These are phyloP conservation scores for Fonsecaea multimorphosa DNA, from an alignment of 2,329 filamentous ascomycete species.

Conservation along the genomic window DNA sequence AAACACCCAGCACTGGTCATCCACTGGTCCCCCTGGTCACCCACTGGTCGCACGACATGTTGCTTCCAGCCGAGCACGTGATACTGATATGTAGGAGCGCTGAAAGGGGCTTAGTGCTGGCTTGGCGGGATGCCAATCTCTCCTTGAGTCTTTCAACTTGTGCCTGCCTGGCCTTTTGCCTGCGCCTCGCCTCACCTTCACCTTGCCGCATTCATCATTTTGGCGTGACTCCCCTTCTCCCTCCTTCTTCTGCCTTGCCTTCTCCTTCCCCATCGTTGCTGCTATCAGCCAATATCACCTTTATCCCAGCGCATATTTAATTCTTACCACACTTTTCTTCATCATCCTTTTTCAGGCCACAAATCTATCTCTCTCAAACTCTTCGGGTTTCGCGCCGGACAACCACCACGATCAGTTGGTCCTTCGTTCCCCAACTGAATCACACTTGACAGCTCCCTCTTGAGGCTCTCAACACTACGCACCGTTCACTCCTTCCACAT, in stretches of 20 bases:
- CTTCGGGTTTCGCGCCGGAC: conserved; percentile 3
- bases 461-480: conserved; percentile 3
- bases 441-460: neutral
- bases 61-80: neutral
- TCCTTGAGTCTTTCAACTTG: no score
- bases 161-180: neutral
- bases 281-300: conserved; percentile 9
- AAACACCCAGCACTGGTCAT: no score
- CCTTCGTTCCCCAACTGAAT: neutral
- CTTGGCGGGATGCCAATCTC: conserved; percentile 7
- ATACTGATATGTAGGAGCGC: neutral
- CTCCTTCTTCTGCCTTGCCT: conserved; percentile 14
- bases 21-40: neutral
- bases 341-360: conserved; percentile 5
- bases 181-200: conserved; percentile 4
- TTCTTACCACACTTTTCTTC: conserved; percentile 15
- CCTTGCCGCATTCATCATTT: conserved; percentile 8
- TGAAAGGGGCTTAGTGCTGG: neutral
- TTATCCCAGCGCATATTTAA: conserved; percentile 31
- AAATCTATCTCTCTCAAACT: conserved; percentile 7
- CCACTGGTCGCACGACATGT: no score
- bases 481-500: conserved; percentile 21
- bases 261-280: conserved; percentile 16
- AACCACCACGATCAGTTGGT: neutral
- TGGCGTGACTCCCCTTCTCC: conserved; percentile 8